phyloP scores from a whole-genome alignment of 202 grass and related monocot species.

The Elaeis oleifera region DNA sequence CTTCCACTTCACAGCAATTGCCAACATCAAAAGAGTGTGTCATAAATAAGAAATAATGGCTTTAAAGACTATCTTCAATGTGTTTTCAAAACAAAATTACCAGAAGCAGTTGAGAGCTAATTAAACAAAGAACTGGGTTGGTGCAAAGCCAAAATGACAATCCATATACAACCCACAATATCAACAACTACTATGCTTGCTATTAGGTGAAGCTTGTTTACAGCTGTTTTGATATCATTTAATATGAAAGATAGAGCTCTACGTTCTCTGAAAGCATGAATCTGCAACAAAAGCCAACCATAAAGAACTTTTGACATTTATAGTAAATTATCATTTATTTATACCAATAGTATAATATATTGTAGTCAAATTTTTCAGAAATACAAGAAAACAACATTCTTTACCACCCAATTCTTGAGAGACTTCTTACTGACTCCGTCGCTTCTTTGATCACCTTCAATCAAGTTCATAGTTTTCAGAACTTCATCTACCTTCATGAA shows the following conservation, averaged over 20 bases:
- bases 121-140: slow-evolving; percentile 63
- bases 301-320: too few species aligned
- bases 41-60: slow-evolving; percentile 67
- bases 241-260: slow-evolving; percentile 71
- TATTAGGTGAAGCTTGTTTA: slow-evolving; percentile 80
- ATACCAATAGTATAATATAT: too few species aligned
- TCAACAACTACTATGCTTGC: slow-evolving; percentile 18
- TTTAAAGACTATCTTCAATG: slow-evolving; percentile 78
- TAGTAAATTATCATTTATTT: too few species aligned
- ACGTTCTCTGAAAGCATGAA: slow-evolving; percentile 71
- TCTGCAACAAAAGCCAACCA: slow-evolving; percentile 23
- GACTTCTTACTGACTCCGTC: too few species aligned
- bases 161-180: slow-evolving; percentile 45
- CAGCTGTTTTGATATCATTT: slow-evolving; percentile 75
- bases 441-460: too few species aligned
- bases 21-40: slow-evolving; percentile 89
- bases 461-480: too few species aligned
- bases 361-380: too few species aligned
- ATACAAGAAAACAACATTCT: too few species aligned
- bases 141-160: slow-evolving; percentile 76
- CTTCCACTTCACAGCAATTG: slow-evolving; percentile 67
- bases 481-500: too few species aligned
- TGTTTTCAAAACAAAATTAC: slow-evolving; percentile 79
- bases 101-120: slow-evolving; percentile 71
- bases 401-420: too few species aligned